A percentile compares a stretch with the other conserved stretches of the same genome.
phyloP scores from a whole-genome alignment of 768 basidiomycete species.

The Podaxis sp. region DNA sequence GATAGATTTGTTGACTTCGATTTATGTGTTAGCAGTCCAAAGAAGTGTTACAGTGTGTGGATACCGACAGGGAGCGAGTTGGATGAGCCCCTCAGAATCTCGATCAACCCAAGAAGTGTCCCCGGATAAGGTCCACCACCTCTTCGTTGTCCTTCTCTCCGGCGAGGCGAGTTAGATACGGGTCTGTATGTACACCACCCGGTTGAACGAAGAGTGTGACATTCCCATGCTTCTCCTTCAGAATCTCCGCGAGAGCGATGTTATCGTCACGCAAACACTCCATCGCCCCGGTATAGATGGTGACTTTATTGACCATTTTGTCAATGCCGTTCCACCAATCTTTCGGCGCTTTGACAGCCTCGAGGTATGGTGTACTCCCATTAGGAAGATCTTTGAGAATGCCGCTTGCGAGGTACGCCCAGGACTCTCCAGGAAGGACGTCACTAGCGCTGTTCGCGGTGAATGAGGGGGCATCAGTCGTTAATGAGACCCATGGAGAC shows the following conservation, averaged over 20 bases:
- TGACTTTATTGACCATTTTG: conserved; percentile 27
- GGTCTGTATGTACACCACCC: conserved; percentile 34
- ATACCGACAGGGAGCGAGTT: background rate
- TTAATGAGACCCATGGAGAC: conserved; percentile 39
- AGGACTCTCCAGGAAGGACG: background rate
- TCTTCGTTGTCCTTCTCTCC: conserved; percentile 20
- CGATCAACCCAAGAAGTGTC: background rate
- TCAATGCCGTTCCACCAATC: conserved; percentile 31
- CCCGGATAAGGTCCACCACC: conserved; percentile 19
- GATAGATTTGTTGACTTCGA: background rate
- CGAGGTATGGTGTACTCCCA: conserved; percentile 27
- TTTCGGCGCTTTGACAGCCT: conserved; percentile 29
- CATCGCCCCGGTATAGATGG: conserved; percentile 32
- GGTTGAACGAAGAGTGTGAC: conserved; percentile 28
- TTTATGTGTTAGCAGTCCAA: background rate
- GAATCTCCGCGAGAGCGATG: conserved; percentile 21
- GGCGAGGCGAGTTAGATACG: conserved; percentile 27
- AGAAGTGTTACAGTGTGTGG: no score
- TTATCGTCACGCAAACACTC: conserved; percentile 34
- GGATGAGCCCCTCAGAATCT: background rate
- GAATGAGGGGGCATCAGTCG: conserved; percentile 19
- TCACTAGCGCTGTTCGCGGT: conserved; percentile 6
- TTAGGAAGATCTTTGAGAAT: conserved; percentile 28
- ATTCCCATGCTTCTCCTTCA: conserved; percentile 22
- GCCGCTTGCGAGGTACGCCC: conserved; percentile 15